Evolutionary conservation across 2,329 filamentous ascomycete species (phyloP).

Genomic region (Tolypocladium cylindrosporum): DNA sequence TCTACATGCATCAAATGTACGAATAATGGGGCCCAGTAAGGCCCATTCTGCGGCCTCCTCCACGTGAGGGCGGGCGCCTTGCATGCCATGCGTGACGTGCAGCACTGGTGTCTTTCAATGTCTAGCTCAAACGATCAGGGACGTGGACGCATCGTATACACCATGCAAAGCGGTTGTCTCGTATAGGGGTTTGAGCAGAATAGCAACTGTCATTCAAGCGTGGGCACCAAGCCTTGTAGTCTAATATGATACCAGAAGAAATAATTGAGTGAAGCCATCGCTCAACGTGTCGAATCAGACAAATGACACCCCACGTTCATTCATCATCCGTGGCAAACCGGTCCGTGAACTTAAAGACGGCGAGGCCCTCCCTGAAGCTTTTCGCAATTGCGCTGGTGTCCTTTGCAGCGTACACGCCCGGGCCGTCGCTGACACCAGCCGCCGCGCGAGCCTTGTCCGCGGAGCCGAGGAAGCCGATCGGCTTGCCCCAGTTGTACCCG

Average conservation of each 20-base stretch:
- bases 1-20: too few species aligned
- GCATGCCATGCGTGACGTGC: too few species aligned
- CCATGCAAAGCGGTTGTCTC: too few species aligned
- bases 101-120: too few species aligned
- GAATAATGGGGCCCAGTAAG: too few species aligned
- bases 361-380: conserved; percentile 47
- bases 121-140: too few species aligned
- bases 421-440: conserved; percentile 31
- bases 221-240: background rate
- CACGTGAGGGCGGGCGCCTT: too few species aligned
- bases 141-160: too few species aligned
- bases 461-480: conserved; percentile 49
- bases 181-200: too few species aligned
- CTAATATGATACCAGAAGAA: background rate
- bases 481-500: conserved; percentile 61
- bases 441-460: conserved; percentile 24
- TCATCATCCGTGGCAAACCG: conserved; percentile 48
- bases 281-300: background rate
- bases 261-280: background rate
- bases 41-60: too few species aligned
- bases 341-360: conserved; percentile 55
- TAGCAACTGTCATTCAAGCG: too few species aligned
- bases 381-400: conserved; percentile 28
- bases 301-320: background rate
- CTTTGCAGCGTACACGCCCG: conserved; percentile 29